phyloP scores from a whole-genome alignment of 2,329 filamentous ascomycete species.

The Cladosporium austrohemisphaericum region DNA sequence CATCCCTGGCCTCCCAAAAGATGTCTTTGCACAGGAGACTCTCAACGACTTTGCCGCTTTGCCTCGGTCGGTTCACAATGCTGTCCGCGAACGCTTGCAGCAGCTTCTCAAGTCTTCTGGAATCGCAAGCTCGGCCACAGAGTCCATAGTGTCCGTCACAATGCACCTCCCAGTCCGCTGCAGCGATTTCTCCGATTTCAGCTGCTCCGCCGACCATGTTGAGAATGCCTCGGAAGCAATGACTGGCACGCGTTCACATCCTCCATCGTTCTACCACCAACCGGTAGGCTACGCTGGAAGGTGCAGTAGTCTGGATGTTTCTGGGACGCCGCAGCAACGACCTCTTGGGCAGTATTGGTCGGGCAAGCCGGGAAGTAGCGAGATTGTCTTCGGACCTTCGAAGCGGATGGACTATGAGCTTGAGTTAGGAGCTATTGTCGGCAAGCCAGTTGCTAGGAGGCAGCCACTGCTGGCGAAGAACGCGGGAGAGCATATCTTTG shows the following conservation, averaged over 20 bases:
- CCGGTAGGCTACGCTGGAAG: constrained; percentile 54
- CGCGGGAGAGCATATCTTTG: constrained; percentile 56
- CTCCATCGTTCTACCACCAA: constrained; percentile 47
- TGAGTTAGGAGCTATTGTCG: constrained; percentile 45
- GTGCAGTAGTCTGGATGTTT: constrained; percentile 51
- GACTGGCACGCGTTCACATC: constrained; percentile 38
- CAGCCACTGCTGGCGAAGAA: constrained; percentile 36
- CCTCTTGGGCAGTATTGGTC: constrained; percentile 44
- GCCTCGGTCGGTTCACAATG: constrained; percentile 30
- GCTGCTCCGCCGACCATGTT: constrained; percentile 50
- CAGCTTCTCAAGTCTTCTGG: constrained; percentile 25
- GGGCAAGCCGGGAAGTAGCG: constrained; percentile 43
- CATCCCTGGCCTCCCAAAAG: constrained; percentile 18
- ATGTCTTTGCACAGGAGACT: constrained; percentile 33
- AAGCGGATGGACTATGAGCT: constrained; percentile 47
- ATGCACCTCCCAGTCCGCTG: constrained; percentile 55
- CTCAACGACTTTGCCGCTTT: constrained; percentile 51
- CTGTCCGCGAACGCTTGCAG: constrained; percentile 40
- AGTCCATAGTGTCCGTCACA: constrained; percentile 40
- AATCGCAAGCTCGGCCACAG: constrained; percentile 26
- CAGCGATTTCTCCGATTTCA: constrained; percentile 57
- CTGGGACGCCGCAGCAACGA: constrained; percentile 47
- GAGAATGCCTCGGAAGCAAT: constrained; percentile 47
- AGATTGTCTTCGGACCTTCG: constrained; percentile 46
- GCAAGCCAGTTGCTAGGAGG: constrained; percentile 37